phyloP scores from a whole-genome alignment of 352 stramenopile species.

The Globisporangium echinulatum region DNA sequence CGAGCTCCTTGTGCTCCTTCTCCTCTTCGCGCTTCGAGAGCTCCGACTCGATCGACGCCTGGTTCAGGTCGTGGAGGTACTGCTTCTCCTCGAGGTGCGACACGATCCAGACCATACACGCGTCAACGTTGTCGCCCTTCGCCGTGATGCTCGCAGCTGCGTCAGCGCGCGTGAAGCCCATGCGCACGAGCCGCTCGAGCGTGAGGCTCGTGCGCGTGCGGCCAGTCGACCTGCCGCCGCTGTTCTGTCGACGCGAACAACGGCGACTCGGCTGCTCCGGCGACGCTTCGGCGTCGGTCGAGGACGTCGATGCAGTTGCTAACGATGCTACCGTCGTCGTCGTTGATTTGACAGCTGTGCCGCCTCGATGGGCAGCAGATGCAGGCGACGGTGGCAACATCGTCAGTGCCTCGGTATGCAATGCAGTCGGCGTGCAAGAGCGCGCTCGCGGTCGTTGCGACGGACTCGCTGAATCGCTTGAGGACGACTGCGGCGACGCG shows the following conservation, averaged over 20 bases:
- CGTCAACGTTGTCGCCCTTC: constrained; percentile 51
- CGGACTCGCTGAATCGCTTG: background rate
- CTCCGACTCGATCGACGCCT: constrained; percentile 74
- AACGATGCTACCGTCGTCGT: background rate
- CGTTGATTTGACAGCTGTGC: too few relatives aligned
- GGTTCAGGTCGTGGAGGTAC: constrained; percentile 63
- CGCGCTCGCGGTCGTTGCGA: background rate
- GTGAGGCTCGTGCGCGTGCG: constrained; percentile 48
- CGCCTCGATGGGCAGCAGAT: too few relatives aligned
- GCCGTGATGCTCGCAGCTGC: constrained; percentile 49
- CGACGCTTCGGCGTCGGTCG: background rate
- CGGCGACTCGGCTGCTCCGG: constrained; percentile 9
- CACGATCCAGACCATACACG: constrained; percentile 81
- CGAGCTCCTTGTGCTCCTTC: constrained; percentile 41
- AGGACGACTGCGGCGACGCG: constrained; percentile 6
- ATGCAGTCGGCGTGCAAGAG: constrained; percentile 3
- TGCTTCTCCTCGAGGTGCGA: constrained; percentile 65
- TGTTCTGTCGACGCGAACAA: constrained; percentile 6
- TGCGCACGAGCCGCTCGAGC: constrained; percentile 41
- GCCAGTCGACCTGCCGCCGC: background rate
- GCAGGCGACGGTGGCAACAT: too few relatives aligned
- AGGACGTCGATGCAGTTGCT: background rate
- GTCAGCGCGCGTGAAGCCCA: constrained; percentile 63
- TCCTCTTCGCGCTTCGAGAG: constrained; percentile 58
- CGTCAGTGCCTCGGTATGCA: too few relatives aligned